phyloP scores from a whole-genome alignment of 257 asterid species.

The Catharanthus roseus region DNA sequence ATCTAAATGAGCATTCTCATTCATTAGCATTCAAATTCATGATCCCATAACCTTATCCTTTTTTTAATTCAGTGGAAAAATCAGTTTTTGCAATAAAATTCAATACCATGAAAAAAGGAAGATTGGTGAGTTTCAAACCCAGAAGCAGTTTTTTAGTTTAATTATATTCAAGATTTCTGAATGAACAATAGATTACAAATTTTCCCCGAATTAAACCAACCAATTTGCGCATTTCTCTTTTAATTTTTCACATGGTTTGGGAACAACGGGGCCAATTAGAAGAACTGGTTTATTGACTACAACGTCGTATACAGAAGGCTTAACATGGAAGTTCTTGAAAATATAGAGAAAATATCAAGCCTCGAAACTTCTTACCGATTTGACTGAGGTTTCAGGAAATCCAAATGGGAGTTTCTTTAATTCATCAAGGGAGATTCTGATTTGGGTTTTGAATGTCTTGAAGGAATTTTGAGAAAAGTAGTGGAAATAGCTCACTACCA shows the following conservation, averaged over 20 bases:
- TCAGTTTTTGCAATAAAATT: constrained; percentile 33
- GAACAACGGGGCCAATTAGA: constrained; percentile 42
- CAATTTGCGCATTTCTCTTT: constrained; percentile 37
- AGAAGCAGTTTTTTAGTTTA: constrained; percentile 35
- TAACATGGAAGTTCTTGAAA: constrained; percentile 36
- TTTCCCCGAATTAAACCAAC: constrained; percentile 27
- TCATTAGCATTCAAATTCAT: too few relatives aligned
- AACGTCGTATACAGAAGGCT: constrained; percentile 37
- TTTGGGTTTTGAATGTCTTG: constrained; percentile 26
- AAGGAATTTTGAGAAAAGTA: constrained; percentile 39
- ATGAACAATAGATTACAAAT: constrained; percentile 41
- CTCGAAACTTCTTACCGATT: constrained; percentile 29
- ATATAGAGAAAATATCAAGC: constrained; percentile 44
- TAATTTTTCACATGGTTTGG: constrained; percentile 27
- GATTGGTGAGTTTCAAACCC: constrained; percentile 44
- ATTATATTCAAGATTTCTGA: constrained; percentile 44
- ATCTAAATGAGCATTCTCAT: too few relatives aligned
- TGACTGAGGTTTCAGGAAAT: constrained; percentile 41
- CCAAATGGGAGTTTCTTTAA: constrained; percentile 39
- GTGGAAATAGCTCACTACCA: constrained; percentile 47
- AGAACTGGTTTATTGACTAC: constrained; percentile 40
- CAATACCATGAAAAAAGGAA: constrained; percentile 42
- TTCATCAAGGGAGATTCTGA: constrained; percentile 30
- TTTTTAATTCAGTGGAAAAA: constrained; percentile 19
- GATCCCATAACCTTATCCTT: too few relatives aligned